phyloP scores from a whole-genome alignment of 2,329 filamentous ascomycete genomes.

The Fusarium praegraminearum region DNA sequence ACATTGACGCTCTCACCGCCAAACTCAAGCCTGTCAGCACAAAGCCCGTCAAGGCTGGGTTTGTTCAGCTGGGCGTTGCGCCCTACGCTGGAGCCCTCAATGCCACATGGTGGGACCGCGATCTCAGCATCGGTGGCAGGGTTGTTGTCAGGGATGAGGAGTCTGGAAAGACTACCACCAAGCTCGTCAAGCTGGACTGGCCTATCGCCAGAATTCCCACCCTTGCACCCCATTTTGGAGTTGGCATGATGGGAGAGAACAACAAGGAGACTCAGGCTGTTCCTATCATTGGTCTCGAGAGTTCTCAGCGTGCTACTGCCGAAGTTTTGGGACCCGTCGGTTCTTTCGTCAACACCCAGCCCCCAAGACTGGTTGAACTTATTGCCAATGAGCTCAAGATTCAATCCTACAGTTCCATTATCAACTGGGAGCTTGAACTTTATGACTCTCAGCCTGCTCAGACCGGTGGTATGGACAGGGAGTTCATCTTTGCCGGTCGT shows the following conservation, averaged over 20 bases:
- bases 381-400: slow-evolving; percentile 85
- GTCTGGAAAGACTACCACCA: slow-evolving; percentile 80
- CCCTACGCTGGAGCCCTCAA: slow-evolving; percentile 92
- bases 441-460: slow-evolving; percentile 90
- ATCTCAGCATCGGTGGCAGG: slow-evolving; percentile 89
- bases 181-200: slow-evolving; percentile 92
- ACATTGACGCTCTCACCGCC: slow-evolving; percentile 92
- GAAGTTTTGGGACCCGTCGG: slow-evolving; percentile 70
- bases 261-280: slow-evolving; percentile 95
- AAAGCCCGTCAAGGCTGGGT: slow-evolving; percentile 86
- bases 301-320: slow-evolving; percentile 59
- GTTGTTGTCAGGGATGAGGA: slow-evolving; percentile 82
- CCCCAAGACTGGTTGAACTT: slow-evolving; percentile 83
- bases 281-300: slow-evolving; percentile 91
- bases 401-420: slow-evolving; percentile 75
- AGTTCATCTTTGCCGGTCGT: slow-evolving; percentile 94
- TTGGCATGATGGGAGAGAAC: slow-evolving; percentile 73
- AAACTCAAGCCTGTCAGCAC: slow-evolving; percentile 91
- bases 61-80: slow-evolving; percentile 88
- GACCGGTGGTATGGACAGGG: slow-evolving; percentile 85
- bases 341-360: slow-evolving; percentile 85
- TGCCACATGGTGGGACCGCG: slow-evolving; percentile 96
- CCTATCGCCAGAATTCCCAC: slow-evolving; percentile 94
- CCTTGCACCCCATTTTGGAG: slow-evolving; percentile 92
- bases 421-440: slow-evolving; percentile 98